Evolutionary conservation across 2,329 filamentous ascomycete species (phyloP).

Genomic region (Aspergillus terreus): DNA sequence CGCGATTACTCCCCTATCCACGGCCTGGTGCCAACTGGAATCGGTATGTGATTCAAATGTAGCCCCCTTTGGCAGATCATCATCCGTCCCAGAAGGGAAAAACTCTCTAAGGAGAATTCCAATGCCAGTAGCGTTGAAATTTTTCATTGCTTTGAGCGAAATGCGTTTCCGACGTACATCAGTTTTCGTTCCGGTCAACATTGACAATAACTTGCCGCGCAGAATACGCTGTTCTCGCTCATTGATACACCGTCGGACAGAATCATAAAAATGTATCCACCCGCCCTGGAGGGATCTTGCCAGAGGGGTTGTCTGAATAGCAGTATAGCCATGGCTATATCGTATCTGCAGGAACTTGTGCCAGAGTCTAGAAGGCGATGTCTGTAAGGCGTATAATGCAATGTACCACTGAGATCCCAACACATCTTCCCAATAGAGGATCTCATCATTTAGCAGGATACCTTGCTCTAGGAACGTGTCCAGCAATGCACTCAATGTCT

Average conservation of each 20-base stretch:
- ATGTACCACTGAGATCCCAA: conserved; percentile 74
- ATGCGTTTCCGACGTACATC: conserved; percentile 73
- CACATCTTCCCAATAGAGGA: conserved; percentile 95
- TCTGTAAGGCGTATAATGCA: conserved; percentile 81
- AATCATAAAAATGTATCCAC: conserved; percentile 68
- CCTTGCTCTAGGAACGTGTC: conserved; percentile 77
- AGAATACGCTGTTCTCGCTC: conserved; percentile 70
- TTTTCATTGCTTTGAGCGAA: conserved; percentile 66
- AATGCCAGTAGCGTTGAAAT: conserved; percentile 79
- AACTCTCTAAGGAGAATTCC: conserved; percentile 87
- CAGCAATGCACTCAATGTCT: conserved; percentile 78
- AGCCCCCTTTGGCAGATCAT: conserved; percentile 50
- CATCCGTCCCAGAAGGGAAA: conserved; percentile 62
- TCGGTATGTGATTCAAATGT: conserved; percentile 38
- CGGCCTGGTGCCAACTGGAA: conserved; percentile 66
- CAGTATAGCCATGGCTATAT: conserved; percentile 49
- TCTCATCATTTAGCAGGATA: conserved; percentile 76
- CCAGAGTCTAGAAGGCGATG: conserved; percentile 72
- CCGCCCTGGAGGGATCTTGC: conserved; percentile 34
- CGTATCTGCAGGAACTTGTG: conserved; percentile 62
- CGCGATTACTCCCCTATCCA: conserved; percentile 75
- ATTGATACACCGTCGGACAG: conserved; percentile 71
- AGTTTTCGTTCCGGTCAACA: conserved; percentile 69
- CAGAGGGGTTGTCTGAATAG: conserved; percentile 11
- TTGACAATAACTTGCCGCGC: conserved; percentile 69